These are phyloP conservation scores for Hippophae gyantsensis DNA, from an alignment of 306 rosid genomes.

Conservation along the genomic window DNA sequence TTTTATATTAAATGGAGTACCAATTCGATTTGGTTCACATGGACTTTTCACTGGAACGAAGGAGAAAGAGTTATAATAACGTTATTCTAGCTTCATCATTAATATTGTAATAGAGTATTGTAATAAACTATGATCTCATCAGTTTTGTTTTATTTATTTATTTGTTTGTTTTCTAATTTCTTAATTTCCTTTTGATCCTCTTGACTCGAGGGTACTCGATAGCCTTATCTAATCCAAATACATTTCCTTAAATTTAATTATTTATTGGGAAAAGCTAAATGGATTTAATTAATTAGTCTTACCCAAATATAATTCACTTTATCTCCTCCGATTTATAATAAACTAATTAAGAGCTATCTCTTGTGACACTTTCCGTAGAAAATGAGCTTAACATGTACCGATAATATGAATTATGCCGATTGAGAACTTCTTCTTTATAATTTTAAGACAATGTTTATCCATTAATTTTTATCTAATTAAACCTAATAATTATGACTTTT, in stretches of 20 bases:
- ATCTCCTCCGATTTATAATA: not conserved
- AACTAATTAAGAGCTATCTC: conserved; percentile 1
- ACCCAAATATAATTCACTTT: too few species aligned
- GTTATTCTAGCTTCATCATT: not conserved
- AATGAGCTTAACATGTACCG: too few species aligned
- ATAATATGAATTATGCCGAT: too few species aligned
- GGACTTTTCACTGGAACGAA: conserved; percentile 13
- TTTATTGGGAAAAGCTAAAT: conserved; percentile 18
- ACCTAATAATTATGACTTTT: too few species aligned
- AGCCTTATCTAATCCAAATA: conserved; percentile 14
- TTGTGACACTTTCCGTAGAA: not conserved
- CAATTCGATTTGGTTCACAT: conserved; percentile 5
- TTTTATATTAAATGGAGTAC: not conserved
- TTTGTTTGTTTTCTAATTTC: not conserved
- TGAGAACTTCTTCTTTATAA: too few species aligned
- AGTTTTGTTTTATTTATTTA: not conserved
- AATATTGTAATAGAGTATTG: not conserved
- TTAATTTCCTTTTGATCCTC: not conserved
- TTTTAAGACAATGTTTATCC: too few species aligned
- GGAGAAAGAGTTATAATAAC: not conserved
- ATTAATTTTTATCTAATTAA: too few species aligned
- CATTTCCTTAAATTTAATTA: not conserved
- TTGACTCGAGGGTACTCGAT: not conserved
- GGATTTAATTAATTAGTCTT: not conserved
- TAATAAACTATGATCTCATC: conserved; percentile 14